These are phyloP conservation scores for Epichloe hybrida DNA, from an alignment of 2,329 filamentous ascomycete genomes.

Conservation along the genomic window DNA sequence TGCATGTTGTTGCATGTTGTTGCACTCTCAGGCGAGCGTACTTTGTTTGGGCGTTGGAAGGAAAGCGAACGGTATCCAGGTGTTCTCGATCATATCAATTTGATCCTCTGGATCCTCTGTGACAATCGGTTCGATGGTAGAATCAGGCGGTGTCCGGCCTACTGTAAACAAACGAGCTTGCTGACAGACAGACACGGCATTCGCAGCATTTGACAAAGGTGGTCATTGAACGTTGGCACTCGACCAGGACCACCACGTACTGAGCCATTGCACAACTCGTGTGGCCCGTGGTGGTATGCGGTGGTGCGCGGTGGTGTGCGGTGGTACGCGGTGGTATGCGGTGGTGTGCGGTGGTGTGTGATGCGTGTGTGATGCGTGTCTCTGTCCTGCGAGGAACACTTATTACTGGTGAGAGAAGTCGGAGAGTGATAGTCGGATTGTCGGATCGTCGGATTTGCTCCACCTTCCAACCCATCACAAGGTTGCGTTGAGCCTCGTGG, in stretches of 20 bases:
- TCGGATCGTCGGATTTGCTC: background rate
- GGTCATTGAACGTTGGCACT: background rate
- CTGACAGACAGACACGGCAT: no score
- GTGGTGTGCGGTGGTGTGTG: background rate
- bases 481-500: conserved; percentile 6
- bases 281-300: background rate
- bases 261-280: background rate
- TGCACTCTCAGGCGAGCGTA: no score
- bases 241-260: background rate
- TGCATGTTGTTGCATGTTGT: no score
- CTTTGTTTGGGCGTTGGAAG: no score
- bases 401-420: no score
- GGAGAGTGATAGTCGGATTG: background rate
- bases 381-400: background rate
- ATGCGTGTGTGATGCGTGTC: background rate
- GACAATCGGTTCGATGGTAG: background rate
- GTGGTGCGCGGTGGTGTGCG: background rate
- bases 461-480: conserved; percentile 1
- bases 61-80: no score
- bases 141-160: background rate
- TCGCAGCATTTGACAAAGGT: background rate
- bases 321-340: rapidly evolving
- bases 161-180: no score
- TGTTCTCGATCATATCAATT: no score
- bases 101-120: no score